A percentile compares a stretch with the other conserved stretches of the same genome.
These are phyloP conservation scores for Meredithiella fracta DNA, from an alignment of 2,329 filamentous ascomycete genomes.

Conservation along the genomic window DNA sequence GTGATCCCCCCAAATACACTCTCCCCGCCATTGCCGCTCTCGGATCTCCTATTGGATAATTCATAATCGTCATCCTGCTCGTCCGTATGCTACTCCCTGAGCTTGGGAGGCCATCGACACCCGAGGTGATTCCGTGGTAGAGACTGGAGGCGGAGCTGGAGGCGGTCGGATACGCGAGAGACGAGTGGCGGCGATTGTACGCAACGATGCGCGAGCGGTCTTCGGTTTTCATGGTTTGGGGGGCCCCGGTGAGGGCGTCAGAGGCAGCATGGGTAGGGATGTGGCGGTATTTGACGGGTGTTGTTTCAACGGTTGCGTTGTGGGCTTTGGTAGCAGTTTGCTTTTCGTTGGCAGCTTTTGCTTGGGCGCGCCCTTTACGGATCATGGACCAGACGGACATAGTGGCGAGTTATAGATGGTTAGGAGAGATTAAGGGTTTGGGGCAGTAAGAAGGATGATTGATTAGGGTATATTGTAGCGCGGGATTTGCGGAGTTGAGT, in stretches of 20 bases:
- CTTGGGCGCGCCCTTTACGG: constrained; percentile 10
- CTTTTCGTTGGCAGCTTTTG: constrained; percentile 10
- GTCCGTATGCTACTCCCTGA: background rate
- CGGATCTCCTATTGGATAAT: background rate
- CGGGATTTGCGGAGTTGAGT: too few relatives aligned
- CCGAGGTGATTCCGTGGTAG: background rate
- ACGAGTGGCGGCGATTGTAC: constrained; percentile 8
- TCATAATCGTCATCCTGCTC: background rate
- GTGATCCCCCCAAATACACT: background rate
- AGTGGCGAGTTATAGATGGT: background rate
- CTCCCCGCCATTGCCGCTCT: background rate
- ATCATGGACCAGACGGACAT: constrained; percentile 15
- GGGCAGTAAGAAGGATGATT: too few relatives aligned
- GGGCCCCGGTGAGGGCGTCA: constrained; percentile 13
- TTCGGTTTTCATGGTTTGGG: constrained; percentile 4
- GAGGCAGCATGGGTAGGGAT: constrained; percentile 14
- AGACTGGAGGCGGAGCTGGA: background rate
- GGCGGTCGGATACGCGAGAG: constrained; percentile 1
- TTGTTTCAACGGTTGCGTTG: background rate
- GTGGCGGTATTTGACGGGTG: constrained; percentile 11
- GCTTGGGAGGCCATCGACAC: background rate
- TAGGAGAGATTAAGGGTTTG: too few relatives aligned
- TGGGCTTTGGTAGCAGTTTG: background rate
- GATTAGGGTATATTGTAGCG: too few relatives aligned
- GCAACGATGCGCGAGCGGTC: constrained; percentile 10